Evolutionary conservation across 1,139 yeast species (phyloP).

Genomic region (Pichia kudriavzevii): DNA sequence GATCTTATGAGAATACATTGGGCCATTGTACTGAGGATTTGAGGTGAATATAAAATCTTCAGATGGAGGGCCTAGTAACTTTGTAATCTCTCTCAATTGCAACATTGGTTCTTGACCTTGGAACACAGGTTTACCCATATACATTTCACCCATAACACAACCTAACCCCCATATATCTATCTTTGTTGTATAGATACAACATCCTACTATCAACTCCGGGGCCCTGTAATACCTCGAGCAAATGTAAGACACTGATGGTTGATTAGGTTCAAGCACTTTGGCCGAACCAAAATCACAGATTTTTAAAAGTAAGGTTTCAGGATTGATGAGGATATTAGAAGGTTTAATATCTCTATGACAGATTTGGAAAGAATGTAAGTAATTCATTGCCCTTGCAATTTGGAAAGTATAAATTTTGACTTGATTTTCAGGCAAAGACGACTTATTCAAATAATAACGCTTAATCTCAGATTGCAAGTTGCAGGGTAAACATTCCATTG

Average conservation of each 20-base stretch:
- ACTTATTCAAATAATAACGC: constrained; percentile 53
- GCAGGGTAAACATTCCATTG: constrained; percentile 81
- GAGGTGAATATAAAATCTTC: constrained; percentile 66
- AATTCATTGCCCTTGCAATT: constrained; percentile 74
- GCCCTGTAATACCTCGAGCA: constrained; percentile 79
- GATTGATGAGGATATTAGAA: constrained; percentile 68
- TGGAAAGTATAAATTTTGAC: constrained; percentile 76
- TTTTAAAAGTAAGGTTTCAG: constrained; percentile 54
- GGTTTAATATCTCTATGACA: constrained; percentile 82
- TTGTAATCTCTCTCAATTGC: constrained; percentile 71
- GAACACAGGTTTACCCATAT: constrained; percentile 71
- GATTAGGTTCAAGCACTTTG: constrained; percentile 62
- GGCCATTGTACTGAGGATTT: constrained; percentile 69
- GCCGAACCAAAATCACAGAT: constrained; percentile 83
- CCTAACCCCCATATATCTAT: constrained; percentile 86
- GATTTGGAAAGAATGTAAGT: constrained; percentile 70
- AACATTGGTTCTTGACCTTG: constrained; percentile 72
- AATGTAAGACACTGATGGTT: constrained; percentile 71
- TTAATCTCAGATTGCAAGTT: constrained; percentile 69
- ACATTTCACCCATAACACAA: constrained; percentile 80
- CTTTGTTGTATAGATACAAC: constrained; percentile 66
- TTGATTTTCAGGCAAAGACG: constrained; percentile 64
- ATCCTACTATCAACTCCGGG: constrained; percentile 75
- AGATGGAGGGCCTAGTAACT: constrained; percentile 65
- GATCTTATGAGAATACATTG: constrained; percentile 60